Evolutionary conservation across 495 filamentous ascomycete genomes (phyloP).

Genomic region (Trichoderma gamsii): DNA sequence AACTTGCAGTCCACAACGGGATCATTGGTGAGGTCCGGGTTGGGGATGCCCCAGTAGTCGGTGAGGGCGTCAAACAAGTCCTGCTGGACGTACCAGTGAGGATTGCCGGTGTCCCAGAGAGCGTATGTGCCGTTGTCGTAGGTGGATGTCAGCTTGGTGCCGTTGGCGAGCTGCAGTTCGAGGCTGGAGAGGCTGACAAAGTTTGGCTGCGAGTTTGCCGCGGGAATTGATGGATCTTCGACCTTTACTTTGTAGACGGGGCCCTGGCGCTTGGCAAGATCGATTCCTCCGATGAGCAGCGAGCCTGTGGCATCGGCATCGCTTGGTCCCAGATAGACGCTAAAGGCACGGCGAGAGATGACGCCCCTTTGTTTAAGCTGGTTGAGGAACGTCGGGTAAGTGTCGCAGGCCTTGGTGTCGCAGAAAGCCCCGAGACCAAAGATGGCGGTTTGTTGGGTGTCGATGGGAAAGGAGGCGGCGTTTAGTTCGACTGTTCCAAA

Average conservation of each 20-base stretch:
- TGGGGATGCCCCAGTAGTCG: slow-evolving; percentile 1
- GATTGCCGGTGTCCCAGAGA: neutral
- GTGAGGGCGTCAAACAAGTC: neutral
- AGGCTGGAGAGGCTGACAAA: neutral
- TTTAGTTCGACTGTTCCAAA: neutral
- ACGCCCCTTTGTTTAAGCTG: neutral
- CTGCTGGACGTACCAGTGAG: neutral
- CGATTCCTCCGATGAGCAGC: neutral
- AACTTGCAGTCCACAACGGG: slow-evolving; percentile 2
- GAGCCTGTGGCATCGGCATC: neutral
- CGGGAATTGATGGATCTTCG: neutral
- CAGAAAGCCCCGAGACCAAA: slow-evolving; percentile 1
- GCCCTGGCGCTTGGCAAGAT: neutral
- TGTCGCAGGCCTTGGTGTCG: neutral
- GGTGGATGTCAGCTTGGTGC: neutral
- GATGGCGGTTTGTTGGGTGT: neutral
- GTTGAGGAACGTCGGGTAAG: neutral
- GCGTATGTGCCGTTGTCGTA: slow-evolving; percentile 7
- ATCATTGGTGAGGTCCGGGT: neutral
- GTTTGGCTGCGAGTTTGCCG: neutral
- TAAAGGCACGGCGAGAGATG: slow-evolving; percentile 1
- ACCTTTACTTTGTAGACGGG: neutral
- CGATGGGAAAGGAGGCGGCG: neutral
- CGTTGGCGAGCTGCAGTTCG: neutral
- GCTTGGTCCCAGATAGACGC: slow-evolving; percentile 1